Evolutionary conservation across 1,284 basidiomycete species (phyloP).

Genomic region (Puccinia polysora): DNA sequence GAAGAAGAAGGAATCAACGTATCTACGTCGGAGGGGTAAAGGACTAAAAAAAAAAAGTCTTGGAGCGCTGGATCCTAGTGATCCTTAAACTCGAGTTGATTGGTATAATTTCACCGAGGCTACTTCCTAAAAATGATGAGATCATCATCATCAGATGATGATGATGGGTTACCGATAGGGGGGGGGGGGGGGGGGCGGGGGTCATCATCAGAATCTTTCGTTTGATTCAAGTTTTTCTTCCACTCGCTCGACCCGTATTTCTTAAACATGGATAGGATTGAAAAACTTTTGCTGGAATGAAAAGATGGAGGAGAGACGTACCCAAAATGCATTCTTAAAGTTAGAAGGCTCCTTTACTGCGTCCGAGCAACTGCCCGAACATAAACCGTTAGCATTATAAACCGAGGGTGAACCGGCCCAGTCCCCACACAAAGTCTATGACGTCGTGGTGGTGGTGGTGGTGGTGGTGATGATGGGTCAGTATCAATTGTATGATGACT

Average conservation of each 20-base stretch:
- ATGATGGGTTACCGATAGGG: no score
- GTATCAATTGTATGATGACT: no score
- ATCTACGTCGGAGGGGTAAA: no score
- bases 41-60: no score
- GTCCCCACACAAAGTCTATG: slow-evolving; percentile 70
- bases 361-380: slow-evolving; percentile 66
- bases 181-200: no score
- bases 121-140: slow-evolving; percentile 31
- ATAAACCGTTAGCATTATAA: slow-evolving; percentile 56
- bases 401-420: slow-evolving; percentile 69
- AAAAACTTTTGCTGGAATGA: neutral
- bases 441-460: slow-evolving; percentile 61
- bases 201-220: no score
- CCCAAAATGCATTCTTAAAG: slow-evolving; percentile 55
- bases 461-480: no score
- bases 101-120: slow-evolving; percentile 43
- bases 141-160: no score
- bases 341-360: slow-evolving; percentile 64
- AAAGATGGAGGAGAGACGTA: neutral
- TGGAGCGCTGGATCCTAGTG: neutral
- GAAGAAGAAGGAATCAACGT: no score
- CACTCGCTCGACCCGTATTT: no score
- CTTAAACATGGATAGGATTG: neutral
- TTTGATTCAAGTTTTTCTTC: no score
- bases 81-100: slow-evolving; percentile 2